These are phyloP conservation scores for Oryza glumipatula DNA, from an alignment of 176 grass and related monocot species.

Conservation along the genomic window DNA sequence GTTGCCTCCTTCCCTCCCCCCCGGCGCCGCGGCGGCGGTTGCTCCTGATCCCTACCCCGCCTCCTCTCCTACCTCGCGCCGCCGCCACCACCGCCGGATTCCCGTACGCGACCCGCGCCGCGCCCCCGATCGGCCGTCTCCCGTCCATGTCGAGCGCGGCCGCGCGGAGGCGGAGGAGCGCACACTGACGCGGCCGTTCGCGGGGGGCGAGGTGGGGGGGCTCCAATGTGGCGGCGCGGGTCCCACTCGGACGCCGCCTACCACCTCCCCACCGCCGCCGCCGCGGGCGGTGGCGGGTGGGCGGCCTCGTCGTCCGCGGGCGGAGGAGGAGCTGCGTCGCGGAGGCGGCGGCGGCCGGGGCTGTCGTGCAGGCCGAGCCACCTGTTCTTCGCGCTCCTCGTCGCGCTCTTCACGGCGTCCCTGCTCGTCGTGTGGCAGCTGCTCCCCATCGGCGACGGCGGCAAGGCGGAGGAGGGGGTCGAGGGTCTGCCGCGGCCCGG, in stretches of 20 bases:
- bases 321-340: not conserved
- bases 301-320: not conserved
- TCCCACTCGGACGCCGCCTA: slow-evolving; percentile 52
- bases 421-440: slow-evolving; percentile 61
- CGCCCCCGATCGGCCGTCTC: not conserved
- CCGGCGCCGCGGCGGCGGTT: slow-evolving; percentile 38
- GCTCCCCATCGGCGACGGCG: slow-evolving; percentile 56
- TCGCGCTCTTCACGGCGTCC: slow-evolving; percentile 61
- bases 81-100: not conserved
- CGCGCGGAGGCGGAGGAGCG: slow-evolving; percentile 9
- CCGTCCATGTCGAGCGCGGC: not conserved
- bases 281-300: slow-evolving; percentile 4
- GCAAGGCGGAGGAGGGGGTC: slow-evolving; percentile 32
- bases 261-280: slow-evolving; percentile 43
- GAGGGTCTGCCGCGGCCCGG: slow-evolving; percentile 1
- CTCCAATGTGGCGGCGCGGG: slow-evolving; percentile 68
- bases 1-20: not conserved
- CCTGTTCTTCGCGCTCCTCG: slow-evolving; percentile 58
- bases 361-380: slow-evolving; percentile 58
- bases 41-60: slow-evolving; percentile 9
- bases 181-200: slow-evolving; percentile 8
- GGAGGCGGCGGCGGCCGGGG: slow-evolving; percentile 54
- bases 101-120: not conserved
- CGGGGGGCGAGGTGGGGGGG: not conserved
- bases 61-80: slow-evolving; percentile 6